Evolutionary conservation across 495 filamentous ascomycete genomes (phyloP).

Genomic region (Penicillium roqueforti): DNA sequence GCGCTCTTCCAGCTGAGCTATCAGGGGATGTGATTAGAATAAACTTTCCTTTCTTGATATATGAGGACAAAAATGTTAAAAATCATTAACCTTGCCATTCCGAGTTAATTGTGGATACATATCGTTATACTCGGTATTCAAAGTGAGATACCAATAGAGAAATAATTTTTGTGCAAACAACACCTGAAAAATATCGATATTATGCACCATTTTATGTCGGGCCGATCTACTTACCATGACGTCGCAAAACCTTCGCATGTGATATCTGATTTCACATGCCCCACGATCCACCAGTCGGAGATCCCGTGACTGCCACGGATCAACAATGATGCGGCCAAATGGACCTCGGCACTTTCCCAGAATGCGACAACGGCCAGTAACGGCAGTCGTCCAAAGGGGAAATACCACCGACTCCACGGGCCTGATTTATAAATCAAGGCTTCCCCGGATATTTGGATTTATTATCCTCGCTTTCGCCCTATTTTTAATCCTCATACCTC

Average conservation of each 20-base stretch:
- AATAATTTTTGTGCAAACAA: background rate
- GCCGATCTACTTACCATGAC: background rate
- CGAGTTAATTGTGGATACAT: too few relatives aligned
- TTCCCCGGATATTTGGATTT: conserved; percentile 12
- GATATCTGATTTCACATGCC: conserved; percentile 4
- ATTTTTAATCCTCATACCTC: conserved; percentile 9
- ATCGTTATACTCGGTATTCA: too few relatives aligned
- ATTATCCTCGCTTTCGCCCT: conserved; percentile 10
- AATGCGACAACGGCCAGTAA: conserved; percentile 15
- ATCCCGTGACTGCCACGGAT: conserved; percentile 37
- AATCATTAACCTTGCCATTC: too few relatives aligned
- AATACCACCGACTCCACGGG: conserved; percentile 29
- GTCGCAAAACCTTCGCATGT: background rate
- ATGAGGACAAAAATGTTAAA: too few relatives aligned
- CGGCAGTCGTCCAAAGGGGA: conserved; percentile 31
- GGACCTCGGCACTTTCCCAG: conserved; percentile 37
- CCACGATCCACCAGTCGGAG: background rate
- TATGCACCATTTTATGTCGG: background rate
- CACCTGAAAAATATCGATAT: background rate
- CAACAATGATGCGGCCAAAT: conserved; percentile 30
- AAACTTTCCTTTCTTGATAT: background rate
- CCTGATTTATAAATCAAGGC: conserved; percentile 24
- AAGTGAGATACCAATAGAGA: too few relatives aligned
- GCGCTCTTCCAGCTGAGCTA: conserved; percentile 18
- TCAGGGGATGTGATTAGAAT: background rate